Evolutionary conservation across 345 rosid genomes (phyloP), one percentile per base, ranked within the genome.

Genomic region (Syzygium oleosum): DNA sequence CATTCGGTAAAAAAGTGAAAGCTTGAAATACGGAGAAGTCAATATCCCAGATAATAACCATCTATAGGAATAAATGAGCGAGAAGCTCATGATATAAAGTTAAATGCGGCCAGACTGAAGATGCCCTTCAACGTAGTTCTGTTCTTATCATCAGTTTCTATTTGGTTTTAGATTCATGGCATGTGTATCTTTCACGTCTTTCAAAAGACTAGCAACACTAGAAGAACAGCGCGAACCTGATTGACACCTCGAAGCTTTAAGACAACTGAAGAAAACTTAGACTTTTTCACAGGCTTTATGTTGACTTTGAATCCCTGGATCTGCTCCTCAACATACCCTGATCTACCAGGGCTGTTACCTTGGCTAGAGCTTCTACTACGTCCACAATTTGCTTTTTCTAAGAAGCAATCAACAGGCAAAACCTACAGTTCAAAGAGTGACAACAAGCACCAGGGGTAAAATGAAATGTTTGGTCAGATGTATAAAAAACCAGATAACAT

Each of bases 171-270:
- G 52, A 51, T 11, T 6, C 22, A 7, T 3, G 51, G 59, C 9
- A 84, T 11, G 38, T 84, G 51, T 61, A 52, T 80, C 90, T 13
- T 46, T 68, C 73, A 80, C 46, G 29, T 52, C 43, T 29, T 79
- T 53, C 49, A 14, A 41, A 53, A 10, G 63, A 77, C 73, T 17
- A 43, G 31, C 51, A 89, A 49, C 41, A 87, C 65, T 8, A 53
- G n/a, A 46, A 52, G 25, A 51, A 51, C 7, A 51, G 79, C 22
- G 86, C 79, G 55, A 88, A 98, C 98, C 97, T 95, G 98, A 87
- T 98, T 99, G 88, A 94, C 90, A 91, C 99, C 99, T 90, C 99
- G 97, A 90, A 97, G 96, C 91, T 96, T 95, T 90, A 98, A 92
- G 91, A 97, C 98, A 84, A 97, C 98, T 12, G 98, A 95, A 21